Conservation (phyloP, 345 rosid species). For the Lumnitzera littorea region DNA sequence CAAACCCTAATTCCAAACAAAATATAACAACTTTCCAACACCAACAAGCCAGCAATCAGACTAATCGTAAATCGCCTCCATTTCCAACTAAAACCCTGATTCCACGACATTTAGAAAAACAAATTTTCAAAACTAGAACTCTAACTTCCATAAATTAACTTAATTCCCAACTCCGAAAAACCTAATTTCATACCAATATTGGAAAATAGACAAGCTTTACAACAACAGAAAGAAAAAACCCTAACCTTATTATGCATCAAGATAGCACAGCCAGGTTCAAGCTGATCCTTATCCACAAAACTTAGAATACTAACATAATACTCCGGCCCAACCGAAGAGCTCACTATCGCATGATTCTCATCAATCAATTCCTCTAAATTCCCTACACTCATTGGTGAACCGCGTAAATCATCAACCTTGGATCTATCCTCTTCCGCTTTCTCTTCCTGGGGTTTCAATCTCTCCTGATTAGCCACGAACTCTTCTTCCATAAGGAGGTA, state of each 20-base stretch:
- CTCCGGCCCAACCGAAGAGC: constrained; percentile 94
- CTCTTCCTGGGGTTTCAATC: constrained; percentile 31
- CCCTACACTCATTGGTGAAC: constrained; percentile 94
- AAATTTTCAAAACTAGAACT: too few species aligned
- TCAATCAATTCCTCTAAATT: constrained; percentile 91
- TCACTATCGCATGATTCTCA: constrained; percentile 94
- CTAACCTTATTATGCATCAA: constrained; percentile 91
- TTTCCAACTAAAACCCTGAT: too few species aligned
- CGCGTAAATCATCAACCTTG: constrained; percentile 86
- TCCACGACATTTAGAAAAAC: too few species aligned
- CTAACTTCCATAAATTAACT: too few species aligned
- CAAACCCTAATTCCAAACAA: too few species aligned
- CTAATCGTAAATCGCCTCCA: too few species aligned
- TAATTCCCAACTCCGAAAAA: too few species aligned
- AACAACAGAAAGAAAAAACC: too few species aligned
- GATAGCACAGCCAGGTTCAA: constrained; percentile 96
- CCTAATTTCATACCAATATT: too few species aligned
- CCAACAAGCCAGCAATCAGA: too few species aligned
- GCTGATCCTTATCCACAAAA: constrained; percentile 93
- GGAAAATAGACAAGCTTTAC: too few species aligned
- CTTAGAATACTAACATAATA: constrained; percentile 87
- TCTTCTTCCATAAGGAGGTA: constrained; percentile 47
- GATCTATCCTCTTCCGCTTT: constrained; percentile 43
- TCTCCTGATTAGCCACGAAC: constrained; percentile 32
- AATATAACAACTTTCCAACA: too few species aligned